Evolutionary conservation across 1,284 basidiomycete genomes (phyloP).

Genomic region (Clitocybe nebularis): DNA sequence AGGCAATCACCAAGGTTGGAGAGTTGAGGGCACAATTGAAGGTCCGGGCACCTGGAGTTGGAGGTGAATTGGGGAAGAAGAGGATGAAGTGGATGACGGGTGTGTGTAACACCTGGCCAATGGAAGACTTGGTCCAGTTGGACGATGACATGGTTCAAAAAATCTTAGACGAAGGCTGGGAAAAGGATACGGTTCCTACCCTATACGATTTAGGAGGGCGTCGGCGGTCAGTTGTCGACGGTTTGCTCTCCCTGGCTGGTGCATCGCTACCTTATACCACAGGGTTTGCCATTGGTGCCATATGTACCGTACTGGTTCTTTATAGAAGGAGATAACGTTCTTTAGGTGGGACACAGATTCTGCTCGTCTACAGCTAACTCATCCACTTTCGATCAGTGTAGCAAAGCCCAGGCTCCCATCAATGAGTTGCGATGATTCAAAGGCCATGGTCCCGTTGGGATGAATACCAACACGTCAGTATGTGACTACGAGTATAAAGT

Average conservation of each 20-base stretch:
- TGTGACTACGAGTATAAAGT: no score
- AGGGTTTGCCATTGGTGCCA: constrained; percentile 32
- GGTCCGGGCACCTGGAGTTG: constrained; percentile 72
- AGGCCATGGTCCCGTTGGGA: no score
- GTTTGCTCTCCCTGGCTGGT: neutral
- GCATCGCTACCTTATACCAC: constrained; percentile 22
- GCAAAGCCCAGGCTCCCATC: no score
- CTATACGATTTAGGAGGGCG: constrained; percentile 41
- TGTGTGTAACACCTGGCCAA: constrained; percentile 82
- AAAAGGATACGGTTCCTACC: constrained; percentile 49
- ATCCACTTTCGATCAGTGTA: no score
- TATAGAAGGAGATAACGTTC: no score
- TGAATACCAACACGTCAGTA: no score
- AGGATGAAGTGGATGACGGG: constrained; percentile 97
- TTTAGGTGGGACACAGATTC: no score
- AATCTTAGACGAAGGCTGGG: constrained; percentile 70
- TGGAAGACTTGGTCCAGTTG: constrained; percentile 71
- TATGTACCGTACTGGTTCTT: constrained; percentile 15
- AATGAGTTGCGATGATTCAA: no score
- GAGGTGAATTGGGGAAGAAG: constrained; percentile 65
- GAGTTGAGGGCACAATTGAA: constrained; percentile 64
- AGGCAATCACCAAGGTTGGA: constrained; percentile 82
- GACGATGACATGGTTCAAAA: constrained; percentile 58
- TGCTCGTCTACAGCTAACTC: no score
- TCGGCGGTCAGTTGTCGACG: constrained; percentile 6